Conservation (phyloP, 768 basidiomycete genomes). For the Lactifluus volemus region DNA sequence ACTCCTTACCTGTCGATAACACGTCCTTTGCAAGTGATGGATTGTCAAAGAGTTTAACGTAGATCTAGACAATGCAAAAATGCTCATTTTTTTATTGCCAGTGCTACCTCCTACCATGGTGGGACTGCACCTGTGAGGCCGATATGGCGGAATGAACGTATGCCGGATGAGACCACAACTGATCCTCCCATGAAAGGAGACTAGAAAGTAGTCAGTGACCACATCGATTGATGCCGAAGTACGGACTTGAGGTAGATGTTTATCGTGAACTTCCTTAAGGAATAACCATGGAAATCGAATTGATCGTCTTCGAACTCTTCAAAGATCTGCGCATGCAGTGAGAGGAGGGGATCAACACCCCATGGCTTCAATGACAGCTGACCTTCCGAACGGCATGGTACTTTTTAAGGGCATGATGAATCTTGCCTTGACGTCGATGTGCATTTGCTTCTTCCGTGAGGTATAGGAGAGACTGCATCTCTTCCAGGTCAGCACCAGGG, state of each 20-base stretch:
- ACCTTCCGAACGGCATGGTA: slow-evolving; percentile 74
- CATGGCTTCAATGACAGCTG: slow-evolving; percentile 13
- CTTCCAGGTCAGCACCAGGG: slow-evolving; percentile 76
- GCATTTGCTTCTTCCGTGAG: slow-evolving; percentile 75
- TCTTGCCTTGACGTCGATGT: slow-evolving; percentile 52
- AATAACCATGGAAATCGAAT: slow-evolving; percentile 96
- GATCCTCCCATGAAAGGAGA: slow-evolving; percentile 75
- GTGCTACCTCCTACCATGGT: background rate
- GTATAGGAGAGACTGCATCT: slow-evolving; percentile 93
- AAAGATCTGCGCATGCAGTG: slow-evolving; percentile 47
- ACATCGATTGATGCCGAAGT: background rate
- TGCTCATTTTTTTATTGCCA: background rate
- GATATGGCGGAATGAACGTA: slow-evolving; percentile 68
- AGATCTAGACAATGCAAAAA: slow-evolving; percentile 47
- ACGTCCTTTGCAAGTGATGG: slow-evolving; percentile 45
- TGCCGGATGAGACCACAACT: slow-evolving; percentile 62
- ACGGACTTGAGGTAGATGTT: slow-evolving; percentile 79
- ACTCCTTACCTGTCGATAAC: slow-evolving; percentile 23
- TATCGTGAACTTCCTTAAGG: slow-evolving; percentile 80
- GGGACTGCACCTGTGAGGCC: slow-evolving; percentile 50
- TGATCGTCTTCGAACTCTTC: slow-evolving; percentile 89
- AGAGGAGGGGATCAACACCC: background rate
- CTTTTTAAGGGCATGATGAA: slow-evolving; percentile 76
- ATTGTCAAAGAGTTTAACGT: slow-evolving; percentile 60
- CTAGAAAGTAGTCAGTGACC: slow-evolving; percentile 31